Percentiles rank a stretch among this genome's conserved stretches.
phyloP scores from a whole-genome alignment of 805 yeast genomes.

The Schwanniomyces yamadae region DNA sequence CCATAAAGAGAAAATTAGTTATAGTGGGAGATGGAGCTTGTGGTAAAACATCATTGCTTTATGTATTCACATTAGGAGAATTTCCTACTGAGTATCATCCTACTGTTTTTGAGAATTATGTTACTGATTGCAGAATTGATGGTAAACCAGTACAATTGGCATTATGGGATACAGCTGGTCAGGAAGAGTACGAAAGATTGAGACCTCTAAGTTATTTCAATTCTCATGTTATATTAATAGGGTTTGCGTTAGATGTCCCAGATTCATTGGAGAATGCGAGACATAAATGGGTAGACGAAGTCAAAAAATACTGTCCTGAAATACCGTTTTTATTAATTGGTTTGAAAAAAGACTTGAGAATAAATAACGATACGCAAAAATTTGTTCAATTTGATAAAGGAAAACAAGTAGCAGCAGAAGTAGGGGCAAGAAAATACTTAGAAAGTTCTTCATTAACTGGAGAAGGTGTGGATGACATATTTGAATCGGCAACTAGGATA shows the following conservation, averaged over 20 bases:
- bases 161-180: slow-evolving; percentile 96
- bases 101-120: slow-evolving; percentile 92
- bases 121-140: slow-evolving; percentile 90
- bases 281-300: slow-evolving; percentile 86
- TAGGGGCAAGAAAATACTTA: slow-evolving; percentile 80
- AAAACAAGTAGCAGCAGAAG: slow-evolving; percentile 66
- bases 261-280: slow-evolving; percentile 83
- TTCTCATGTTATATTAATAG: slow-evolving; percentile 83
- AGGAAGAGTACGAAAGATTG: slow-evolving; percentile 89
- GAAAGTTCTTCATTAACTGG: slow-evolving; percentile 93
- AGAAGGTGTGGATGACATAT: slow-evolving; percentile 91
- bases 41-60: slow-evolving; percentile 87
- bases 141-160: slow-evolving; percentile 88
- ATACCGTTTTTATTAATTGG: slow-evolving; percentile 82
- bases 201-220: slow-evolving; percentile 86
- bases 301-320: slow-evolving; percentile 72
- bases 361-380: slow-evolving; percentile 34
- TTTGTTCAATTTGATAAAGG: slow-evolving; percentile 61
- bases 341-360: slow-evolving; percentile 76
- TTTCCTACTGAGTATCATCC: slow-evolving; percentile 93
- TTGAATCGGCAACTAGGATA: slow-evolving; percentile 86
- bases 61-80: slow-evolving; percentile 89
- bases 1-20: slow-evolving; percentile 62
- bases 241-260: slow-evolving; percentile 80
- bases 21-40: slow-evolving; percentile 96